Conservation (phyloP, 306 rosid genomes). For the Prinsepia uniflora region DNA sequence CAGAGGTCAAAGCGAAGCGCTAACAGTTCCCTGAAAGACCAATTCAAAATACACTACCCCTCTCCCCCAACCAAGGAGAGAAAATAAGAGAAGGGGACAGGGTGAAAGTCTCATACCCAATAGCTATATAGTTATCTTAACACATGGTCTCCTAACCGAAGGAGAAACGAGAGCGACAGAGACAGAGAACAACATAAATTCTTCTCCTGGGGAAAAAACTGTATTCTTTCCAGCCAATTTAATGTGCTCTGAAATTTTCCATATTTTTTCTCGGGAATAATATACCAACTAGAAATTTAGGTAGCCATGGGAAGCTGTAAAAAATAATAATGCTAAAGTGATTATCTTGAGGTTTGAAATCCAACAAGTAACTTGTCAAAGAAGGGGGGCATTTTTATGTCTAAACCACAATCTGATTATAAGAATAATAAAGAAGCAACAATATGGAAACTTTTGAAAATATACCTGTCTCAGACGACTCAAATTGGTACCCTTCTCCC, state of each 20-base stretch:
- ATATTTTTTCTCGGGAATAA: not conserved
- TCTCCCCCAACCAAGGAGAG: not conserved
- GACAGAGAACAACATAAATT: not conserved
- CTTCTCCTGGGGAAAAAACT: not conserved
- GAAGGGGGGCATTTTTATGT: not conserved
- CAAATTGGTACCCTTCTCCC: slow-evolving; percentile 85
- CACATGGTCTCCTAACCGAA: not conserved
- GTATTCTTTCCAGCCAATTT: not conserved
- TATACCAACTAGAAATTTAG: not conserved
- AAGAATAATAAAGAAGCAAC: not conserved
- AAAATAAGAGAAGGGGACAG: not conserved
- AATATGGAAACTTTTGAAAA: not conserved
- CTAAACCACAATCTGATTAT: not conserved
- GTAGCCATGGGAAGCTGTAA: slow-evolving; percentile 1
- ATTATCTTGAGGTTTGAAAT: not conserved
- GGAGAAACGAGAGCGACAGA: not conserved
- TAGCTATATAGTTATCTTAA: too few species aligned
- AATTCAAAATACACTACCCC: not conserved
- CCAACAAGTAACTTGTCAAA: slow-evolving; percentile 5
- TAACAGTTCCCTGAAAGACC: not conserved
- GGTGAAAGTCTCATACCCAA: not conserved
- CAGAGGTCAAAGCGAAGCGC: not conserved
- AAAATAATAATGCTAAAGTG: not conserved
- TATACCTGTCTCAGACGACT: slow-evolving; percentile 85
- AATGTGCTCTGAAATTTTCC: not conserved